Evolutionary conservation across 2,329 filamentous ascomycete species (phyloP).

Genomic region (Aspergillus sp.): DNA sequence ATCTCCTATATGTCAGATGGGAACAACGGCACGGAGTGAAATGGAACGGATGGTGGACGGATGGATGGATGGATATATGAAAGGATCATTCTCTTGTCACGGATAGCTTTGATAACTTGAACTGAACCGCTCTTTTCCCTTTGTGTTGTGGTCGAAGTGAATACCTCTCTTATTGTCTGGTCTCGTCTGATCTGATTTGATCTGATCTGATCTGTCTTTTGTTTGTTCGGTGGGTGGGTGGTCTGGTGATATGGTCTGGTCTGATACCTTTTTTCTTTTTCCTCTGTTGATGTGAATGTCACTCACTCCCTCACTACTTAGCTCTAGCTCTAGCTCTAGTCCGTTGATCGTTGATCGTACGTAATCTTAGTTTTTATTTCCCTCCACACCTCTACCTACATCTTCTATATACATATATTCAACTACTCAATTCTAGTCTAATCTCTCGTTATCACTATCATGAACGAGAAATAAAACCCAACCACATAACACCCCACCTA

Average conservation of each 20-base stretch:
- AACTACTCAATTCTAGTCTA: too few relatives aligned
- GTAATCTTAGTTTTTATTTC: conserved; percentile 1
- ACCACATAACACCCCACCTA: too few relatives aligned
- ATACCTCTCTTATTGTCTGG: background rate
- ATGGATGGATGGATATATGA: too few relatives aligned
- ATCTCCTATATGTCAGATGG: background rate
- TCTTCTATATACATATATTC: too few relatives aligned
- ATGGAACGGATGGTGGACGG: background rate
- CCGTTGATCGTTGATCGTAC: background rate
- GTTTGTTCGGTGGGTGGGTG: background rate
- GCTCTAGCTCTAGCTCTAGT: background rate
- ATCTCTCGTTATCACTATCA: too few relatives aligned
- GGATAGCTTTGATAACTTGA: background rate
- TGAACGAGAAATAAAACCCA: too few relatives aligned
- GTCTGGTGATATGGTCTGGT: background rate
- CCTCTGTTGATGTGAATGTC: background rate
- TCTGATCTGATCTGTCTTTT: background rate
- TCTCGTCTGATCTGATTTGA: background rate
- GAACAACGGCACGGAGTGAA: background rate
- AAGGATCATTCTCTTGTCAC: background rate
- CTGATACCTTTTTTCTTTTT: background rate
- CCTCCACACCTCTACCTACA: background rate
- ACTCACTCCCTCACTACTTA: background rate
- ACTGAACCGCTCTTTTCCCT: background rate
- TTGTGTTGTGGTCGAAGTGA: background rate